A percentile compares a stretch with the other conserved stretches of the same genome.
Conservation (phyloP, 768 basidiomycete genomes). For the Boletus rubescentipes region DNA sequence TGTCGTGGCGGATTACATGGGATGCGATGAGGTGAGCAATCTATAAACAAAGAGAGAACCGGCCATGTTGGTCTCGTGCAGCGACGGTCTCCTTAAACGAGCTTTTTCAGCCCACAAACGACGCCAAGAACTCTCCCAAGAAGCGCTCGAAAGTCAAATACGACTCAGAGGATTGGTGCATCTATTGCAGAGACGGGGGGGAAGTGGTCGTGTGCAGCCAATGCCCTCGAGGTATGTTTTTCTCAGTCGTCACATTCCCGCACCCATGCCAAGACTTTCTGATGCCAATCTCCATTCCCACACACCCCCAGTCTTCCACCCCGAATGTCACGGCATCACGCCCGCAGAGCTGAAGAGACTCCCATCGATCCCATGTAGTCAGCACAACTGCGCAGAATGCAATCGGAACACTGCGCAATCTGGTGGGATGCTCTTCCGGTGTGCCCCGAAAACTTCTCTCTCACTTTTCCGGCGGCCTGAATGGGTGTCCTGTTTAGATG, state of each 20-base stretch:
- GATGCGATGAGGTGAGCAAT: slow-evolving; percentile 28
- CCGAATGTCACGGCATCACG: slow-evolving; percentile 44
- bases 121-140: slow-evolving; percentile 17
- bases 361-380: slow-evolving; percentile 39
- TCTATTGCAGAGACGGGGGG: slow-evolving; percentile 59
- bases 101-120: slow-evolving; percentile 13
- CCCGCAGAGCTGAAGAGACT: slow-evolving; percentile 28
- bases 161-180: slow-evolving; percentile 59
- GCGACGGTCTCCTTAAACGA: slow-evolving; percentile 4
- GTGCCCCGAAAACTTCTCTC: background rate
- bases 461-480: slow-evolving; percentile 1
- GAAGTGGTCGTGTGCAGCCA: slow-evolving; percentile 45
- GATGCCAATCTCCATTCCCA: background rate
- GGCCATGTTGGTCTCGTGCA: background rate
- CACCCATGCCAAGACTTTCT: slow-evolving; percentile 1
- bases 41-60: slow-evolving; percentile 16
- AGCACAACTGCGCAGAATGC: slow-evolving; percentile 52
- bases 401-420: slow-evolving; percentile 42
- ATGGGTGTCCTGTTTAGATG: slow-evolving; percentile 38
- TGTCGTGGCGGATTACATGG: slow-evolving; percentile 32
- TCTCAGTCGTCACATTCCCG: background rate
- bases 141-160: slow-evolving; percentile 38
- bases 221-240: slow-evolving; percentile 54
- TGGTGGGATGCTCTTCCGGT: slow-evolving; percentile 63
- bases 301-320: slow-evolving; percentile 48